These are phyloP conservation scores for Penstemon eatonii DNA, from an alignment of 257 asterid species.

Conservation along the genomic window DNA sequence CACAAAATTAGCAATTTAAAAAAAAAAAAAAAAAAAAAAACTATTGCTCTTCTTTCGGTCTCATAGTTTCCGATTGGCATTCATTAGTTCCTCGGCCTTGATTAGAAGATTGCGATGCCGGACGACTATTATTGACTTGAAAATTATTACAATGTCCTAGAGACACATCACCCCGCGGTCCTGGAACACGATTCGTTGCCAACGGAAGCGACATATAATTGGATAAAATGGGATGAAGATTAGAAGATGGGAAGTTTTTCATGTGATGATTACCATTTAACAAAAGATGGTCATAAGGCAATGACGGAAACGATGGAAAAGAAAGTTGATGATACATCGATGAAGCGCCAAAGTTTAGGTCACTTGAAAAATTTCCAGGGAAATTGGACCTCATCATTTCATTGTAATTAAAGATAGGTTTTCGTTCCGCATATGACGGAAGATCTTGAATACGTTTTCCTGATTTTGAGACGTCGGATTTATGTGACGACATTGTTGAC, in stretches of 20 bases:
- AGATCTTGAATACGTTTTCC: slow-evolving; percentile 47
- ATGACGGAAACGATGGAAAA: slow-evolving; percentile 39
- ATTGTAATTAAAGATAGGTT: slow-evolving; percentile 37
- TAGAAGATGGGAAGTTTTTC: slow-evolving; percentile 23
- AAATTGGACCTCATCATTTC: slow-evolving; percentile 40
- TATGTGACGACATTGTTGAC: slow-evolving; percentile 20
- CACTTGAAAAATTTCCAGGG: slow-evolving; percentile 36
- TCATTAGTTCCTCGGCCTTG: slow-evolving; percentile 36
- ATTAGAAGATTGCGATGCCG: slow-evolving; percentile 22
- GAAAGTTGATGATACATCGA: slow-evolving; percentile 37
- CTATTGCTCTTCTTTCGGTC: slow-evolving; percentile 52
- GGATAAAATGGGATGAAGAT: slow-evolving; percentile 32
- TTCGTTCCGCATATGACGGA: slow-evolving; percentile 44
- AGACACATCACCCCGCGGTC: slow-evolving; percentile 22
- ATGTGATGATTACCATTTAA: slow-evolving; percentile 28
- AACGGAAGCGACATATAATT: slow-evolving; percentile 34
- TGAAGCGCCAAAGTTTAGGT: slow-evolving; percentile 45
- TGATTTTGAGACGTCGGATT: slow-evolving; percentile 16
- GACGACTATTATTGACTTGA: slow-evolving; percentile 25
- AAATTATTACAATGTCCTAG: slow-evolving; percentile 23
- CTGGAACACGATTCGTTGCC: slow-evolving; percentile 29
- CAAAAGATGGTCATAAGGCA: slow-evolving; percentile 31
- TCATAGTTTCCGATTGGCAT: slow-evolving; percentile 31
- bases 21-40: too few species aligned
- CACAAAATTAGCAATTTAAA: too few species aligned